A percentile compares a stretch with the other conserved stretches of the same genome.
Conservation (phyloP, 225 moss, liverwort and hornwort genomes). For the Bryum argenteum region DNA sequence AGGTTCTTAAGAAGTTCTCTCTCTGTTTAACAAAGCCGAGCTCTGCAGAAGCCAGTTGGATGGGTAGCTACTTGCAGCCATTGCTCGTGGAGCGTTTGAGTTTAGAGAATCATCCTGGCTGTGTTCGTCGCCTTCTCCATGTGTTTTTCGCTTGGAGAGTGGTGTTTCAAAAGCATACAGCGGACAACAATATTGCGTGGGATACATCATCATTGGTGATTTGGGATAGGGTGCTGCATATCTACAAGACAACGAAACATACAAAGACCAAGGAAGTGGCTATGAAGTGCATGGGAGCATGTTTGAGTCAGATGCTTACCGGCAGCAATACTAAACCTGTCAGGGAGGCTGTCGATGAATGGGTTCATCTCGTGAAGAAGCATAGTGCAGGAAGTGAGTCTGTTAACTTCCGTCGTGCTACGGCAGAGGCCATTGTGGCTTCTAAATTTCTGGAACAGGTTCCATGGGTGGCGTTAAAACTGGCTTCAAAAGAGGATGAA, state of each 20-base stretch:
- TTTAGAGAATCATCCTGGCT: conserved; percentile 76
- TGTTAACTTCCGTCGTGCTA: conserved; percentile 81
- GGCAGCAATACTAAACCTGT: conserved; percentile 35
- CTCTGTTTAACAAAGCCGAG: conserved; percentile 36
- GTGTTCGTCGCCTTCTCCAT: conserved; percentile 79
- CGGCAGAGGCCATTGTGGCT: conserved; percentile 82
- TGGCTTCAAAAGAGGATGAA: conserved; percentile 22
- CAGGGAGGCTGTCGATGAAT: conserved; percentile 56
- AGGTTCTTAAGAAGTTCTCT: conserved; percentile 71
- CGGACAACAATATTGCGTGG: conserved; percentile 45
- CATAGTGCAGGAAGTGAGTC: conserved; percentile 86
- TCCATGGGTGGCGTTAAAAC: conserved; percentile 57
- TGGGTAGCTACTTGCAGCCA: conserved; percentile 63
- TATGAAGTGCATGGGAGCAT: conserved; percentile 92
- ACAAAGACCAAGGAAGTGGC: conserved; percentile 82
- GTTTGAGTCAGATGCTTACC: conserved; percentile 62
- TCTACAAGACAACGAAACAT: conserved; percentile 77
- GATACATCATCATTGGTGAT: conserved; percentile 62
- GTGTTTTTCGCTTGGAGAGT: conserved; percentile 82
- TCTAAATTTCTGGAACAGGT: conserved; percentile 77
- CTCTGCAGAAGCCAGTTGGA: conserved; percentile 34
- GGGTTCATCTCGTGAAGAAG: conserved; percentile 53
- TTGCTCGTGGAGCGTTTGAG: conserved; percentile 60
- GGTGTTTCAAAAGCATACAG: conserved; percentile 35
- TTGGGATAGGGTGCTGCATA: conserved; percentile 68